phyloP scores from a whole-genome alignment of 352 stramenopile genomes.

The Phytophthora quininea region DNA sequence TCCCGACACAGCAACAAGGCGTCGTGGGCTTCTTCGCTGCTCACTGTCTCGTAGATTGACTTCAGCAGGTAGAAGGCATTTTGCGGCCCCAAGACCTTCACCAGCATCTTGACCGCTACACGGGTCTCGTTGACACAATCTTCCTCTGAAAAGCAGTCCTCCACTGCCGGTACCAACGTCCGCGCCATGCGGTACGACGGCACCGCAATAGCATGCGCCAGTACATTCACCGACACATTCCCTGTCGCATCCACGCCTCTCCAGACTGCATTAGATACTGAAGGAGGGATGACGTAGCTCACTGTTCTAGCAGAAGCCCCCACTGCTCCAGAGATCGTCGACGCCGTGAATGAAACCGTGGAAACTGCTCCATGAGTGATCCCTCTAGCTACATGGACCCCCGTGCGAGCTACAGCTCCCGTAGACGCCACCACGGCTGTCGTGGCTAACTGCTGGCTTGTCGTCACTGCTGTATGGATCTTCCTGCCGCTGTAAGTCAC shows the following conservation, averaged over 20 bases:
- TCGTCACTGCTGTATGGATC: slow-evolving; percentile 59
- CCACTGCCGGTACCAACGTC: slow-evolving; percentile 51
- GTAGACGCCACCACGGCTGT: slow-evolving; percentile 64
- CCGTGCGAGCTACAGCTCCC: slow-evolving; percentile 53
- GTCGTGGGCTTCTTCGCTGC: slow-evolving; percentile 78
- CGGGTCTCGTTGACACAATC: slow-evolving; percentile 58
- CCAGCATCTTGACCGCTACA: slow-evolving; percentile 53
- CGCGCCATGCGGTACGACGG: slow-evolving; percentile 69
- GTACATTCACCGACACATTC: slow-evolving; percentile 58
- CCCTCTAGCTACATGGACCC: slow-evolving; percentile 53
- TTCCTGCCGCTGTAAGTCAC: slow-evolving; percentile 63
- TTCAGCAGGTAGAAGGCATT: slow-evolving; percentile 80
- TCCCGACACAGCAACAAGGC: slow-evolving; percentile 71
- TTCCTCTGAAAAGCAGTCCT: slow-evolving; percentile 55
- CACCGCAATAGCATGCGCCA: slow-evolving; percentile 73
- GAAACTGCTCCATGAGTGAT: slow-evolving; percentile 59
- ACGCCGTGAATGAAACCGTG: slow-evolving; percentile 61
- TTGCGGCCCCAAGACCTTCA: slow-evolving; percentile 67
- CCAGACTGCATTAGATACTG: slow-evolving; percentile 66
- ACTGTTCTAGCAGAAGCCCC: slow-evolving; percentile 57
- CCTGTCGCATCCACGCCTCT: slow-evolving; percentile 65
- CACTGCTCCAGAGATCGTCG: slow-evolving; percentile 55
- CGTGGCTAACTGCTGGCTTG: slow-evolving; percentile 63
- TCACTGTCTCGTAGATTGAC: slow-evolving; percentile 71
- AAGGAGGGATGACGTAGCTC: slow-evolving; percentile 61